Evolutionary conservation across 2,329 filamentous ascomycete species (phyloP).

Genomic region (Hypocreales sp.): DNA sequence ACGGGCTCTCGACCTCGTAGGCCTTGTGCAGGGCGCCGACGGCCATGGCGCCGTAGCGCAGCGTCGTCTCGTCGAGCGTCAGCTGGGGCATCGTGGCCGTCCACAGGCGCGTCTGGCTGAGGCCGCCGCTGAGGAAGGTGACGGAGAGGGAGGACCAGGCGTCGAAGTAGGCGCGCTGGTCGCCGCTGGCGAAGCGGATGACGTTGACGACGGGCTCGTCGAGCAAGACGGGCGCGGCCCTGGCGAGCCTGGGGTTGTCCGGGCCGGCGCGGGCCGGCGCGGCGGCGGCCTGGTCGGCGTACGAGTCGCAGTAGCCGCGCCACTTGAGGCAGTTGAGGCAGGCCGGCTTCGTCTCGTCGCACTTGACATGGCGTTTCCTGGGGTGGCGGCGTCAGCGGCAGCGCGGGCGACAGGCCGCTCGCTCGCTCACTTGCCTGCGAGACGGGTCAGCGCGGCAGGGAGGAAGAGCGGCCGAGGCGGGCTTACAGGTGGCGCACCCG

Average conservation of each 20-base stretch:
- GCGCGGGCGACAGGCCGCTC: no score
- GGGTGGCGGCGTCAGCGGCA: neutral
- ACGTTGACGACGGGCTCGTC: conserved; percentile 18
- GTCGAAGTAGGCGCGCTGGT: conserved; percentile 21
- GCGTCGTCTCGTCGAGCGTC: conserved; percentile 18
- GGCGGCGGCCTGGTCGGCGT: conserved; percentile 7
- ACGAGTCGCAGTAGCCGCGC: conserved; percentile 22
- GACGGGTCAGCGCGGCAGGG: conserved; percentile 1
- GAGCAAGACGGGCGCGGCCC: conserved; percentile 14
- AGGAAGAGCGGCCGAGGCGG: neutral
- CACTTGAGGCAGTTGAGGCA: conserved; percentile 26
- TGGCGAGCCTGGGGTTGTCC: conserved; percentile 11
- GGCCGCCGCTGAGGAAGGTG: conserved; percentile 18
- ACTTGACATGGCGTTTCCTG: conserved; percentile 26
- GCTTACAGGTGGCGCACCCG: conserved; percentile 21
- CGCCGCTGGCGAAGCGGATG: conserved; percentile 16
- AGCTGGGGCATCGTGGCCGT: conserved; percentile 24
- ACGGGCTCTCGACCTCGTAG: conserved; percentile 9
- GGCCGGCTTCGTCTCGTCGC: conserved; percentile 23
- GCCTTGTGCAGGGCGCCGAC: conserved; percentile 23
- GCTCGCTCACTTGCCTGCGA: conserved; percentile 19
- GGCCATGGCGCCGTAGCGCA: conserved; percentile 24
- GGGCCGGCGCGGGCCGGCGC: conserved; percentile 2
- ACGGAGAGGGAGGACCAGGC: conserved; percentile 20
- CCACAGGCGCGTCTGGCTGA: conserved; percentile 19